Evolutionary conservation across 177 flowering plant species (phyloP).

Genomic region (Vitis hybrid): DNA sequence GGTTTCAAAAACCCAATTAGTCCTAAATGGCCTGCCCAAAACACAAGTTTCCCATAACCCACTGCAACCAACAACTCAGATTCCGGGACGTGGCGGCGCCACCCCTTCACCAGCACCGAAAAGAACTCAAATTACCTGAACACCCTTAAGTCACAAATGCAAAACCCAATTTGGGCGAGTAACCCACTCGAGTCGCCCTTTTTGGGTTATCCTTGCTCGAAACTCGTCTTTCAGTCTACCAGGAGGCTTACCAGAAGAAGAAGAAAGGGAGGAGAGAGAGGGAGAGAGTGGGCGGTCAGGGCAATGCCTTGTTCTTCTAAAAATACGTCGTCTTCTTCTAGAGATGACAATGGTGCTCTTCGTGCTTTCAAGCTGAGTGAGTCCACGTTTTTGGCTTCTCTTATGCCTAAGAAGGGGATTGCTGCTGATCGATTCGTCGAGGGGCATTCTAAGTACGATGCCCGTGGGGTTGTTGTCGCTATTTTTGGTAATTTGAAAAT

Average conservation of each 20-base stretch:
- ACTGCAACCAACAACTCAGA: too few species aligned
- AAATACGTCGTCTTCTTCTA: conserved; percentile 1
- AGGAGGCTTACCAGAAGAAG: not conserved
- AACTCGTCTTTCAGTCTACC: not conserved
- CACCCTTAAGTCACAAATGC: conserved; percentile 18
- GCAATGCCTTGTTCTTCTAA: conserved; percentile 36
- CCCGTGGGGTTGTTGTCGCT: conserved; percentile 86
- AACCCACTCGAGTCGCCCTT: not conserved
- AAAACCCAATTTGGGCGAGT: conserved; percentile 2
- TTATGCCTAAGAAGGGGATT: conserved; percentile 96
- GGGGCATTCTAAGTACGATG: conserved; percentile 72
- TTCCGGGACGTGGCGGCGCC: not conserved
- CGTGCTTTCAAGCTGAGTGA: conserved; percentile 60
- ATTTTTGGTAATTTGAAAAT: conserved; percentile 61
- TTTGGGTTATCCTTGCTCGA: not conserved
- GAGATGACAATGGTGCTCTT: conserved; percentile 28
- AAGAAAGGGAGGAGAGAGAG: not conserved
- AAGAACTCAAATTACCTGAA: conserved; percentile 9
- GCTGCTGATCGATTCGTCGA: conserved; percentile 87
- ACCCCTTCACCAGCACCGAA: not conserved
- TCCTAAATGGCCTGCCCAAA: too few species aligned
- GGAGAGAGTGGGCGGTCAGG: conserved; percentile 12
- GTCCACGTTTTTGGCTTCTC: conserved; percentile 80
- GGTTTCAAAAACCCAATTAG: too few species aligned
- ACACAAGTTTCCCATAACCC: too few species aligned